Conservation (phyloP, 345 rosid species). For the Isatis tinctoria region DNA sequence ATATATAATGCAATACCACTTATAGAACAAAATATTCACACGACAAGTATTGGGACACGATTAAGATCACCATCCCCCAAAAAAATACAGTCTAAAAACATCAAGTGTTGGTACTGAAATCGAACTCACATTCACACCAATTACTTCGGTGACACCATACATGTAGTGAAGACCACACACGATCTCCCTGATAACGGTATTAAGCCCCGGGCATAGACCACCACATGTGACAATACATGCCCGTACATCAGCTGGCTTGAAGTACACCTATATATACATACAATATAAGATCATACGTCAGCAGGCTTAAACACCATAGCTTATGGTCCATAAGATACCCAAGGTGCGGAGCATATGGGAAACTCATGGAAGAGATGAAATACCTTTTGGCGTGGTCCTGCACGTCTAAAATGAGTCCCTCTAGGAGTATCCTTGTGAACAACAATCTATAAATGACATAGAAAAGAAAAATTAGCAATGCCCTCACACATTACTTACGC, state of each 20-base stretch:
- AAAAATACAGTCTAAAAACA: neutral
- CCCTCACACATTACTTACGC: neutral
- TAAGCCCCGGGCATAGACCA: conserved; percentile 92
- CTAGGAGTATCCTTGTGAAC: conserved; percentile 74
- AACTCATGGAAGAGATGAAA: conserved; percentile 1
- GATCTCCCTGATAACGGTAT: conserved; percentile 94
- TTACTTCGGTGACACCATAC: conserved; percentile 76
- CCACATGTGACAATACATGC: conserved; percentile 96
- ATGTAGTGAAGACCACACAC: conserved; percentile 68
- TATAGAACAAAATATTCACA: neutral
- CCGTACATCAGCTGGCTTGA: conserved; percentile 68
- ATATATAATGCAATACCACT: neutral
- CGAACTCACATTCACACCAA: conserved; percentile 72
- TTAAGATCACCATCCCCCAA: neutral
- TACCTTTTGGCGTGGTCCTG: conserved; percentile 94
- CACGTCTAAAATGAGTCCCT: conserved; percentile 87
- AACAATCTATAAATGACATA: conserved; percentile 43
- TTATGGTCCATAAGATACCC: neutral
- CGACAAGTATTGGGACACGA: neutral
- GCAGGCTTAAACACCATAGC: neutral
- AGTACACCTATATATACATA: conserved; percentile 54
- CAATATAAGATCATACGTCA: neutral
- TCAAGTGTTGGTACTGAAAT: conserved; percentile 2
- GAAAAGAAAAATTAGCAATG: neutral
- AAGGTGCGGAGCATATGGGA: neutral